phyloP scores from a whole-genome alignment of 164 flowering plant species.

The Stephania yunnanensis region DNA sequence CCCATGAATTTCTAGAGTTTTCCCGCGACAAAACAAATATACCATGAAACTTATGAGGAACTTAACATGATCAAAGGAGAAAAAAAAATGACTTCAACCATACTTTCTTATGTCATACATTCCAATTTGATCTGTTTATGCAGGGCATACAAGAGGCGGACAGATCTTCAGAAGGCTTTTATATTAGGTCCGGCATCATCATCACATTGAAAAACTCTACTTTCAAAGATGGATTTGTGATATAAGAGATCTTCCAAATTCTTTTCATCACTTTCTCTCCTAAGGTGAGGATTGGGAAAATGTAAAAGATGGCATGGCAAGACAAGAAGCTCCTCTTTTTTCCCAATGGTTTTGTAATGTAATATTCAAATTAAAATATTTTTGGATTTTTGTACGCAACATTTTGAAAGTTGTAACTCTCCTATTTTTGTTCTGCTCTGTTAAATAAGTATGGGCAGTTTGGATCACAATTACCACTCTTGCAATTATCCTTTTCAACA shows the following conservation, averaged over 20 bases:
- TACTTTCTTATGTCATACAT: background rate
- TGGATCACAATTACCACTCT: no score
- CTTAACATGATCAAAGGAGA: background rate
- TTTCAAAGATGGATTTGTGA: conserved; percentile 64
- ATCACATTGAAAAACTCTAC: conserved; percentile 58
- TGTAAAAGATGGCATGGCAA: background rate
- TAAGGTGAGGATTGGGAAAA: conserved; percentile 4
- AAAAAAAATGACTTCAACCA: background rate
- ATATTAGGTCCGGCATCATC: conserved; percentile 83
- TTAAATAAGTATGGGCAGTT: no score
- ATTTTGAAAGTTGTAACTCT: no score
- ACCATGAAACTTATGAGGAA: no score
- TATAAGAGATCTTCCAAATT: conserved; percentile 24
- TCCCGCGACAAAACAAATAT: no score
- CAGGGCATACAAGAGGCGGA: conserved; percentile 93
- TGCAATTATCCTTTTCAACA: no score
- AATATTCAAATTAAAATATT: no score
- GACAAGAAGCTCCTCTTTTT: background rate
- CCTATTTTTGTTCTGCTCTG: no score
- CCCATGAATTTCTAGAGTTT: no score
- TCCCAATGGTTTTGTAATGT: background rate
- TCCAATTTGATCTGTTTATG: conserved; percentile 7
- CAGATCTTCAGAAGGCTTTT: conserved; percentile 83
- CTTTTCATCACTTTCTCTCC: background rate
- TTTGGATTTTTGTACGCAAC: no score